A percentile compares a stretch with the other conserved stretches of the same genome.
Conservation (phyloP, 2,329 filamentous ascomycete genomes). For the Diaporthe capsici region DNA sequence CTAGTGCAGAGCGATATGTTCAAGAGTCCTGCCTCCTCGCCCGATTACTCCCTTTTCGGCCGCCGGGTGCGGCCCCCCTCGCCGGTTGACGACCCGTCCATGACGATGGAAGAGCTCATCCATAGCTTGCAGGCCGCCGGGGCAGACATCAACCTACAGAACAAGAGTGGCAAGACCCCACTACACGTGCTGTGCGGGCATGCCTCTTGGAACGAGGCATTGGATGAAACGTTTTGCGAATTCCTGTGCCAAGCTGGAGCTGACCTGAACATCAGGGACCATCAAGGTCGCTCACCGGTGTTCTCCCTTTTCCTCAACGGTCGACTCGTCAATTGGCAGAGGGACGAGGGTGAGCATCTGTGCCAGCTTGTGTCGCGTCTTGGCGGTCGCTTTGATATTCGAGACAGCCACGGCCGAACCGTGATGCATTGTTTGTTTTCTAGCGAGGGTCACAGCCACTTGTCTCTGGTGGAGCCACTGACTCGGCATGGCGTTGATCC, state of each 20-base stretch:
- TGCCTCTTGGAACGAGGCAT: background rate
- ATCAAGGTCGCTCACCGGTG: background rate
- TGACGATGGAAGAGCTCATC: constrained; percentile 18
- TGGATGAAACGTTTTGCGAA: constrained; percentile 6
- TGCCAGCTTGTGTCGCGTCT: constrained; percentile 10
- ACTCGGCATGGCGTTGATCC: background rate
- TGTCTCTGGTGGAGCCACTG: background rate
- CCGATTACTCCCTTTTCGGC: background rate
- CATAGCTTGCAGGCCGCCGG: constrained; percentile 22
- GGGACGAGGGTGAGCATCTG: background rate
- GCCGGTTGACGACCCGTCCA: constrained; percentile 10
- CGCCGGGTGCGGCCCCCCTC: background rate
- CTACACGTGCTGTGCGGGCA: background rate
- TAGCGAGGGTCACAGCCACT: background rate
- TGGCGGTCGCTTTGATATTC: constrained; percentile 3
- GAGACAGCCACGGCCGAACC: background rate
- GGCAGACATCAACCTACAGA: constrained; percentile 17
- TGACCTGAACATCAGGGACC: constrained; percentile 12
- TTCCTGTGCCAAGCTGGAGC: constrained; percentile 9
- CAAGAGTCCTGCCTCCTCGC: background rate
- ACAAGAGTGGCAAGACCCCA: constrained; percentile 12
- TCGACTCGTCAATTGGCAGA: background rate
- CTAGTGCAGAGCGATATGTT: constrained; percentile 13
- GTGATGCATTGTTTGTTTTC: constrained; percentile 1
- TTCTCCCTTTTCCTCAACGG: background rate